Percentiles rank a stretch among this genome's conserved stretches.
phyloP scores from a whole-genome alignment of 192 early-diverging fungal genomes.

The Coemansia sp. region DNA sequence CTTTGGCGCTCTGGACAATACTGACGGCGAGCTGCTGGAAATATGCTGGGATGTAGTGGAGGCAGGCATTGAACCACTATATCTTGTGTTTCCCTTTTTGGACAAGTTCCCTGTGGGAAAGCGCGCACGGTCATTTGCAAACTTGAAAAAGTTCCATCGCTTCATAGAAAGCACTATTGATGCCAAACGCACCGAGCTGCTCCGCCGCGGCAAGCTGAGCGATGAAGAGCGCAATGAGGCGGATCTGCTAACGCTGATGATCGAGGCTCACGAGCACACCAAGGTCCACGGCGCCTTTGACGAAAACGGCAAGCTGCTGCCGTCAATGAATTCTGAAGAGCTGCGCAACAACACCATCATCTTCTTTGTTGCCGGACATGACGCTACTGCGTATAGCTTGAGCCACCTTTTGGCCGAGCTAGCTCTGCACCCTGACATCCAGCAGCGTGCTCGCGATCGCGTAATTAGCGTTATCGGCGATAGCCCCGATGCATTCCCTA shows the following conservation, averaged over 20 bases:
- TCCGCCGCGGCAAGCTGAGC: constrained; percentile 25
- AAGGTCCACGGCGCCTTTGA: constrained; percentile 43
- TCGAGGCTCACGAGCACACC: constrained; percentile 54
- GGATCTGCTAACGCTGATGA: constrained; percentile 58
- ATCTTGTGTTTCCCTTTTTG: constrained; percentile 50
- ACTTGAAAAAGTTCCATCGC: constrained; percentile 30
- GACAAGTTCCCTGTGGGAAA: constrained; percentile 46
- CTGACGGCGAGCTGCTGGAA: constrained; percentile 40
- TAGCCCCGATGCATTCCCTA: constrained; percentile 47
- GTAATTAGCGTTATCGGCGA: constrained; percentile 49
- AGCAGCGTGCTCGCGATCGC: constrained; percentile 40
- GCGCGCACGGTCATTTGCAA: constrained; percentile 35
- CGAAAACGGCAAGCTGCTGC: constrained; percentile 41
- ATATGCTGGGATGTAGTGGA: constrained; percentile 51
- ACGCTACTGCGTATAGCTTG: constrained; percentile 48
- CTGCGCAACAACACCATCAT: constrained; percentile 55
- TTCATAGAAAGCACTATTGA: constrained; percentile 50
- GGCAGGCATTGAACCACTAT: constrained; percentile 43
- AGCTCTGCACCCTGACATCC: constrained; percentile 49
- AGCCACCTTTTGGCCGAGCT: constrained; percentile 48
- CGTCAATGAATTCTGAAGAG: constrained; percentile 46
- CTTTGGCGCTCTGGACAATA: constrained; percentile 46
- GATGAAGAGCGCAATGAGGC: constrained; percentile 45
- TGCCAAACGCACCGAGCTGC: constrained; percentile 24
- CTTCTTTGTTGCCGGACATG: constrained; percentile 61